phyloP scores from a whole-genome alignment of 1,284 basidiomycete genomes.

The Butyriboletus pseudospeciosus region DNA sequence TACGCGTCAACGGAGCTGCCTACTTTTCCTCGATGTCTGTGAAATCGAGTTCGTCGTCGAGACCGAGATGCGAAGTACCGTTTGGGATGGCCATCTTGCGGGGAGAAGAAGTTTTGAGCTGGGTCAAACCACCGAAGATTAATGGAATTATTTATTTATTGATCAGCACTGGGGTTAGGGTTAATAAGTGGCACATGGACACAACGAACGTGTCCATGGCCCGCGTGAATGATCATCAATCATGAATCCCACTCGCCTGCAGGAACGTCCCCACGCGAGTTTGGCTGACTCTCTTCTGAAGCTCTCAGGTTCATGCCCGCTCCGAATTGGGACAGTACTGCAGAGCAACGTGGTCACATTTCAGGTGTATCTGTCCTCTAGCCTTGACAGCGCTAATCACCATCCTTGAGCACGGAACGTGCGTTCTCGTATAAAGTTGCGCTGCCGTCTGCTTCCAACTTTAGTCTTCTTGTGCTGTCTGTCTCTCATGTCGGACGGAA shows the following conservation, averaged over 20 bases:
- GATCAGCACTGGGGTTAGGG: slow-evolving; percentile 1
- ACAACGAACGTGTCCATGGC: slow-evolving; percentile 3
- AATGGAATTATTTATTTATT: neutral
- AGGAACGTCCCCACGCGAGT: neutral
- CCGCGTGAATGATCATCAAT: neutral
- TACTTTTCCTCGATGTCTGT: slow-evolving; percentile 93
- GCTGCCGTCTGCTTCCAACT: neutral
- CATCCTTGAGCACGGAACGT: slow-evolving; percentile 21
- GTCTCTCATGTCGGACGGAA: slow-evolving; percentile 25
- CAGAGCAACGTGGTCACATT: neutral
- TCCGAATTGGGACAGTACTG: neutral
- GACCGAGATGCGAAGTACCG: slow-evolving; percentile 31
- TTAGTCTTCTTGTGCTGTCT: neutral
- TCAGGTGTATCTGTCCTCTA: neutral
- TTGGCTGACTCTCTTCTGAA: slow-evolving; percentile 6
- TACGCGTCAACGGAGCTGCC: slow-evolving; percentile 21
- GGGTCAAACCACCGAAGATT: neutral
- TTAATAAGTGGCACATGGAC: neutral
- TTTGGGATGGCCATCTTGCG: slow-evolving; percentile 27
- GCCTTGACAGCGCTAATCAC: slow-evolving; percentile 5
- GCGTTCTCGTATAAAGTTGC: slow-evolving; percentile 25
- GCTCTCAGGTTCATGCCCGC: neutral
- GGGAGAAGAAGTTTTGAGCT: neutral
- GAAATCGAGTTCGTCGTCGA: slow-evolving; percentile 81
- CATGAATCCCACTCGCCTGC: neutral